A percentile compares a stretch with the other conserved stretches of the same genome.
These are phyloP conservation scores for Termitomyces sp. DNA, from an alignment of 768 basidiomycete species.

Conservation along the genomic window DNA sequence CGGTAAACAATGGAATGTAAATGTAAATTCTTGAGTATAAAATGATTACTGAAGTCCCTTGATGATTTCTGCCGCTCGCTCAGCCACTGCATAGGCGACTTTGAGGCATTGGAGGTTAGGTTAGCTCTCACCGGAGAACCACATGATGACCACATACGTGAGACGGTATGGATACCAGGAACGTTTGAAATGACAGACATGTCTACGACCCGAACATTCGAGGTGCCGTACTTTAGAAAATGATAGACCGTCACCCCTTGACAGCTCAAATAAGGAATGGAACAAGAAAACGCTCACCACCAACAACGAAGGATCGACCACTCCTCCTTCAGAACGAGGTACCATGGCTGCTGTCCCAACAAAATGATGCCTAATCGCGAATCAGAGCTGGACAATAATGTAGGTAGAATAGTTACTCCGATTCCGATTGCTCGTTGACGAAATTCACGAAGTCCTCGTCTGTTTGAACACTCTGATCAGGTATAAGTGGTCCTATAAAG, in stretches of 20 bases:
- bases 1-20: background rate
- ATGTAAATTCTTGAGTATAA: background rate
- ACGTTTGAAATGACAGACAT: constrained; percentile 10
- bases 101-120: background rate
- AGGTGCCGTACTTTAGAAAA: constrained; percentile 9
- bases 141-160: constrained; percentile 5
- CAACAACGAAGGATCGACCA: constrained; percentile 5
- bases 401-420: constrained; percentile 3
- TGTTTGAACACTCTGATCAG: constrained; percentile 2
- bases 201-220: constrained; percentile 12
- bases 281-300: background rate
- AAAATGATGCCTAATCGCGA: constrained; percentile 11
- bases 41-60: background rate
- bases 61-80: constrained; percentile 11
- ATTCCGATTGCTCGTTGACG: constrained; percentile 7
- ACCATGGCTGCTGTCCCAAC: constrained; percentile 15
- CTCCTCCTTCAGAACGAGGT: constrained; percentile 12
- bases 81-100: constrained; percentile 13
- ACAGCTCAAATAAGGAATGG: too few relatives aligned
- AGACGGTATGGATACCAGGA: constrained; percentile 14
- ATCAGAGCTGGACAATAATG: background rate
- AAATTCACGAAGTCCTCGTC: constrained; percentile 11
- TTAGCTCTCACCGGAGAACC: background rate
- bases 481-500: background rate
- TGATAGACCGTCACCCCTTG: background rate